A percentile compares a stretch with the other conserved stretches of the same genome.
These are phyloP conservation scores for Diatrype stigma DNA, from an alignment of 2,329 filamentous ascomycete genomes.

Conservation along the genomic window DNA sequence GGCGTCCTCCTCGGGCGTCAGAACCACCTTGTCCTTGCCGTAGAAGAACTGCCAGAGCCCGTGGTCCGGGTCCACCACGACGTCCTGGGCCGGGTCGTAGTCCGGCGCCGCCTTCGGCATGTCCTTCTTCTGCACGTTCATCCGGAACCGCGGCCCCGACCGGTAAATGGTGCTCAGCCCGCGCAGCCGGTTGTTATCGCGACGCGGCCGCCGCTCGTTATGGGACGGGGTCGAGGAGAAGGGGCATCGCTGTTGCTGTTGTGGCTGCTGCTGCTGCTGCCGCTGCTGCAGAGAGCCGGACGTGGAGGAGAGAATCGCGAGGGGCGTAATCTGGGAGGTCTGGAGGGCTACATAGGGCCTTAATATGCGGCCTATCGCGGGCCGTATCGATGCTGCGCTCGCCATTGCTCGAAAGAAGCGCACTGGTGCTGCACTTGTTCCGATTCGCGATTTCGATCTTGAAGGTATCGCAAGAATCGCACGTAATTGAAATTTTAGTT, in stretches of 20 bases:
- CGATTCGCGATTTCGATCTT: not conserved
- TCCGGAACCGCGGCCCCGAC: constrained; percentile 69
- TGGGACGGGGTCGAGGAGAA: constrained; percentile 30
- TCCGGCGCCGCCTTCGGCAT: constrained; percentile 67
- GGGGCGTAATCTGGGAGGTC: constrained; percentile 8
- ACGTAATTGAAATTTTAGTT: not conserved
- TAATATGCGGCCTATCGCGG: constrained; percentile 26
- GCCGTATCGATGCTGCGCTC: constrained; percentile 23
- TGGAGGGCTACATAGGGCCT: constrained; percentile 13
- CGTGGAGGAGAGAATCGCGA: constrained; percentile 10
- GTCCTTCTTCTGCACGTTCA: constrained; percentile 67
- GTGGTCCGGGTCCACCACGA: constrained; percentile 67
- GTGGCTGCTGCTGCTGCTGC: constrained; percentile 14
- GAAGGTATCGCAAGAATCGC: not conserved
- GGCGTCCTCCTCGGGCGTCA: constrained; percentile 65
- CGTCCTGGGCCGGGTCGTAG: constrained; percentile 43
- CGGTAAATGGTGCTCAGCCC: constrained; percentile 78
- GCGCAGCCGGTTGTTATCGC: constrained; percentile 75
- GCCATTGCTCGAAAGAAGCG: constrained; percentile 23
- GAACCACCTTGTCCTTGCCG: constrained; percentile 61
- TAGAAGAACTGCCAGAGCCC: constrained; percentile 93
- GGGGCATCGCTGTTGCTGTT: constrained; percentile 16
- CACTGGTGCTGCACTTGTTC: not conserved
- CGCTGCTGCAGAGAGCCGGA: not conserved
- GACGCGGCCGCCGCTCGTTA: constrained; percentile 32